phyloP scores from a whole-genome alignment of 2,329 filamentous ascomycete genomes.

The Colletotrichum nymphaeae region DNA sequence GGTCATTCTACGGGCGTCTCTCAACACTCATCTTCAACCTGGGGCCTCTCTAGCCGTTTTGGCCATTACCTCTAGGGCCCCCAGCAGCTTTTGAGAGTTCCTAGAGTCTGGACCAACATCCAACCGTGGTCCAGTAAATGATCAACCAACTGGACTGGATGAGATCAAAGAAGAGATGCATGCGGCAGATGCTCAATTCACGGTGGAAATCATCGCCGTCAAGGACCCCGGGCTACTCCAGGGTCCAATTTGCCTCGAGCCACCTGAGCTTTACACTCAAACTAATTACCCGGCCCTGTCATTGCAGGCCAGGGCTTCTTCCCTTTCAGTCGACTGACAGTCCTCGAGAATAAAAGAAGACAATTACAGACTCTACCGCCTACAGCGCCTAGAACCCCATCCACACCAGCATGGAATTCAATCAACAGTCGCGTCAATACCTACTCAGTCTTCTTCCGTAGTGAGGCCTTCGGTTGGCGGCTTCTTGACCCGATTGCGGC shows the following conservation, averaged over 20 bases:
- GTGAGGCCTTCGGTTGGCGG: neutral
- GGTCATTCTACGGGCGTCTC: conserved; percentile 7
- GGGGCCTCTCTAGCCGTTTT: neutral
- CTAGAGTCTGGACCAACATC: conserved; percentile 3
- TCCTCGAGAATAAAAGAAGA: neutral
- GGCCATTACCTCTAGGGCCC: neutral
- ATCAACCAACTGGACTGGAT: neutral
- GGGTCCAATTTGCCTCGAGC: conserved; percentile 18
- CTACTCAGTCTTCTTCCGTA: neutral
- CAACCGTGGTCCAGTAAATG: conserved; percentile 9
- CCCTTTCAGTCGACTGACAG: neutral
- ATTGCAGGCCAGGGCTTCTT: conserved; percentile 11
- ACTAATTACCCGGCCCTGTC: conserved; percentile 25
- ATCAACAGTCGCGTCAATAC: neutral
- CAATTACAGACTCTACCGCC: neutral
- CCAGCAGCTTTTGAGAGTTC: neutral
- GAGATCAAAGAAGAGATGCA: neutral
- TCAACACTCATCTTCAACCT: conserved; percentile 4
- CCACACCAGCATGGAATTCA: neutral
- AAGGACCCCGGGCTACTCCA: neutral
- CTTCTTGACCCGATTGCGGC: neutral
- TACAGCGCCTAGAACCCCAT: neutral
- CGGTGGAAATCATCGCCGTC: conserved; percentile 7
- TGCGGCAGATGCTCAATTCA: conserved; percentile 7
- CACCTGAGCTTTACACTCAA: conserved; percentile 20